Conservation (phyloP, 345 rosid species). For the Eutrema yunnanense region DNA sequence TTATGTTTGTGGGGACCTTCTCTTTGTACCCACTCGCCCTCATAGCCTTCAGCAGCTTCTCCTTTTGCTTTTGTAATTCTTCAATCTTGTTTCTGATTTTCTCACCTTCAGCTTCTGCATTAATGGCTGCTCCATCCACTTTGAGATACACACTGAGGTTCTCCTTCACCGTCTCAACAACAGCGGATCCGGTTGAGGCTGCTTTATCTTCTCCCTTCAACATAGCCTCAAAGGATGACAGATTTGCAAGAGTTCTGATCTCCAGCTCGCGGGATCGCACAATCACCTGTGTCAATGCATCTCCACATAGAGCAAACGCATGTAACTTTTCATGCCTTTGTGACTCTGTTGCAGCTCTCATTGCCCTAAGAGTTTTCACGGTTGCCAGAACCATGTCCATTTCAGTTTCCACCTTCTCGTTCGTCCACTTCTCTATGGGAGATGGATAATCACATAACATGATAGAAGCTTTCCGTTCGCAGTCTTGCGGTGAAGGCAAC, state of each 20-base stretch:
- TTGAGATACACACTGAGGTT: background rate
- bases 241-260: conserved; percentile 57
- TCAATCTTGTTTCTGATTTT: background rate
- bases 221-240: conserved; percentile 61
- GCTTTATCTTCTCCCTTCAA: conserved; percentile 26
- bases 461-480: conserved; percentile 39
- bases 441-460: conserved; percentile 68
- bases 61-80: background rate
- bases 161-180: background rate
- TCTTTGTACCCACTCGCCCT: no score
- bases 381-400: conserved; percentile 63
- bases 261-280: conserved; percentile 48
- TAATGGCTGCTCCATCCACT: background rate
- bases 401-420: conserved; percentile 54
- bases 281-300: conserved; percentile 35
- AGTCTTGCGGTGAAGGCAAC: conserved; percentile 28
- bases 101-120: background rate
- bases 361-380: conserved; percentile 52
- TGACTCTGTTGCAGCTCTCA: conserved; percentile 49
- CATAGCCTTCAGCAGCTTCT: background rate
- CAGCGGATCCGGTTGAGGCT: background rate
- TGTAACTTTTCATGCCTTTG: conserved; percentile 60
- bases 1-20: no score
- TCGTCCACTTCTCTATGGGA: conserved; percentile 49
- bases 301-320: conserved; percentile 64